These are phyloP conservation scores for Calophaca sinica DNA, from an alignment of 306 rosid genomes.

Conservation along the genomic window DNA sequence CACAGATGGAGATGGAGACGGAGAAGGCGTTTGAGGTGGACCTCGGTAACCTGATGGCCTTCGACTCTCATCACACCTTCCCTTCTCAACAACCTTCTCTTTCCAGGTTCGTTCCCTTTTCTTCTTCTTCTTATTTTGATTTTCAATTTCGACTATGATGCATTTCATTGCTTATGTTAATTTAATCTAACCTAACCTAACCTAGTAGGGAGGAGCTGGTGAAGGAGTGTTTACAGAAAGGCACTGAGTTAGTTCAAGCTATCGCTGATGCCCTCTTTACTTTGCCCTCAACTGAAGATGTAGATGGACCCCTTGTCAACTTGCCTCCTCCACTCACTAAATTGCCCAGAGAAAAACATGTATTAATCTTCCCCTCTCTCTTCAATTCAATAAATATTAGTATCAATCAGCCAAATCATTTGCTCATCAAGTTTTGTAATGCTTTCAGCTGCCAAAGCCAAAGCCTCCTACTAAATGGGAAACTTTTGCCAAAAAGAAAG, in stretches of 20 bases:
- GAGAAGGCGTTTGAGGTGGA: conserved; percentile 57
- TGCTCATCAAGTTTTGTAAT: conserved; percentile 37
- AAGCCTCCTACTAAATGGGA: conserved; percentile 96
- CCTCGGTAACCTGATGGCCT: conserved; percentile 80
- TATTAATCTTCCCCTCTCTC: conserved; percentile 24
- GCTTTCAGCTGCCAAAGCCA: conserved; percentile 76
- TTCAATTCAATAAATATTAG: not conserved
- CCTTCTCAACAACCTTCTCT: conserved; percentile 46
- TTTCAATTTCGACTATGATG: not conserved
- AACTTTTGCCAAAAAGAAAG: conserved; percentile 77
- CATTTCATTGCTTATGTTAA: not conserved
- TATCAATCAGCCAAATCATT: not conserved
- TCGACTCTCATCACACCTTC: conserved; percentile 58
- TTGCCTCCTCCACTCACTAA: conserved; percentile 73
- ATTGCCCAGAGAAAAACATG: conserved; percentile 91
- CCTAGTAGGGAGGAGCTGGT: conserved; percentile 66
- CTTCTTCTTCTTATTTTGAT: not conserved
- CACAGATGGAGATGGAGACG: conserved; percentile 46
- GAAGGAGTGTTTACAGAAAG: conserved; percentile 65
- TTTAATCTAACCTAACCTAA: not conserved
- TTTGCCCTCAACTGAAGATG: conserved; percentile 73
- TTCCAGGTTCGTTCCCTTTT: conserved; percentile 26
- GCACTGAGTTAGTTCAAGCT: conserved; percentile 81
- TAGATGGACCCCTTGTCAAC: conserved; percentile 83
- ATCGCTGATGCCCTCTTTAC: conserved; percentile 73